Conservation (phyloP, 441 rosid species). For the Gossypium davidsonii region DNA sequence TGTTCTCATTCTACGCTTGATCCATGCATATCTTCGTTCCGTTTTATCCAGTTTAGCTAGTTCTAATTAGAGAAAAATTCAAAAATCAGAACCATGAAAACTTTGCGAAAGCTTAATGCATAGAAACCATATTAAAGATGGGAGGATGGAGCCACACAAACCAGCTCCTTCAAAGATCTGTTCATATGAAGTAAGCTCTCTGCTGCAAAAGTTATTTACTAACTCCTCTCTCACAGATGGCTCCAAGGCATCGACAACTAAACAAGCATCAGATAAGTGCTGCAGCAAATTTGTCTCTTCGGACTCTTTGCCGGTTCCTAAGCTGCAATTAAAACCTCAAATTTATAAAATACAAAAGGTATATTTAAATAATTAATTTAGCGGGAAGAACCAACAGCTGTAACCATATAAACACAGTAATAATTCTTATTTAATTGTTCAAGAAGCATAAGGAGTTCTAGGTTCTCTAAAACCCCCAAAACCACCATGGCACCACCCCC, state of each 20-base stretch:
- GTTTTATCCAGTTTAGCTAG: slow-evolving; percentile 97
- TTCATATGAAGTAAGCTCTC: slow-evolving; percentile 96
- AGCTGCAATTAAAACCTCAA: slow-evolving; percentile 50
- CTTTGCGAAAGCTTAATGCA: slow-evolving; percentile 1
- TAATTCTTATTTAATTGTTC: neutral
- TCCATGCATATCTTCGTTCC: slow-evolving; percentile 97
- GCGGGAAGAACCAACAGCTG: neutral
- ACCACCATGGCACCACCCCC: neutral
- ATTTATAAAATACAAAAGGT: slow-evolving; percentile 6
- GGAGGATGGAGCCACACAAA: slow-evolving; percentile 28
- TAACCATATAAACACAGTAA: neutral
- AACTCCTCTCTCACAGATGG: slow-evolving; percentile 98
- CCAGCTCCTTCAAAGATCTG: slow-evolving; percentile 99
- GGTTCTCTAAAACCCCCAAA: neutral
- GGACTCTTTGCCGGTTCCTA: slow-evolving; percentile 96
- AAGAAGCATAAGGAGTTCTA: neutral
- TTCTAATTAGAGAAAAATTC: slow-evolving; percentile 41
- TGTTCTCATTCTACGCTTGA: slow-evolving; percentile 92
- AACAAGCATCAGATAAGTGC: slow-evolving; percentile 91
- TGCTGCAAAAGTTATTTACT: slow-evolving; percentile 94
- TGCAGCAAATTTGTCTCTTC: slow-evolving; percentile 87
- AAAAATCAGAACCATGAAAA: slow-evolving; percentile 10
- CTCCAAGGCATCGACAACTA: slow-evolving; percentile 97
- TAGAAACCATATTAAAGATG: slow-evolving; percentile 12
- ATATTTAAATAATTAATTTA: neutral